Evolutionary conservation across 768 basidiomycete genomes (phyloP).

Genomic region (Boletus vinaceobasis): DNA sequence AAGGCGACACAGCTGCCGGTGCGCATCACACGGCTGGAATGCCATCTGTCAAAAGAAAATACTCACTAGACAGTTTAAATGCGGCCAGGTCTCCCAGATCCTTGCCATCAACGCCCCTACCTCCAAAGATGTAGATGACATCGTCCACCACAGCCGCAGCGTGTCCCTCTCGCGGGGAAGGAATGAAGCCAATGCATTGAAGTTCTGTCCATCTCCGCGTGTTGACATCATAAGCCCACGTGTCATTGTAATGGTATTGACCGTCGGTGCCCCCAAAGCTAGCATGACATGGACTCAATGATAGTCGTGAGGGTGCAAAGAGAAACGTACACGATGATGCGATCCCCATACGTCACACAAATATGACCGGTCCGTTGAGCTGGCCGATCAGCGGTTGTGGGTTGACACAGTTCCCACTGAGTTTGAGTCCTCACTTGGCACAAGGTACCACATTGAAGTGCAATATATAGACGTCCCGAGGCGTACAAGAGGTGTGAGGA

Average conservation of each 20-base stretch:
- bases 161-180: constrained; percentile 93
- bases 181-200: constrained; percentile 94
- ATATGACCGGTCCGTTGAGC: constrained; percentile 91
- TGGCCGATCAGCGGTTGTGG: constrained; percentile 56
- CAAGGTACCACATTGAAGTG: constrained; percentile 2
- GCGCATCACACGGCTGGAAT: not conserved
- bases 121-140: constrained; percentile 97
- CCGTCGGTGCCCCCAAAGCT: constrained; percentile 99
- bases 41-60: not conserved
- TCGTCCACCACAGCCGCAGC: constrained; percentile 96
- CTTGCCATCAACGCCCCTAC: constrained; percentile 94
- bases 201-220: constrained; percentile 87
- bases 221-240: constrained; percentile 87
- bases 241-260: constrained; percentile 99
- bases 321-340: constrained; percentile 71
- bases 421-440: constrained; percentile 69
- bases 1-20: not conserved
- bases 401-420: constrained; percentile 78
- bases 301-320: constrained; percentile 14
- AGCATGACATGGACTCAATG: constrained; percentile 9
- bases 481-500: not conserved
- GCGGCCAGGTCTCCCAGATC: constrained; percentile 93
- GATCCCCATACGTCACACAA: constrained; percentile 77
- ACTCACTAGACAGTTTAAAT: constrained; percentile 95
- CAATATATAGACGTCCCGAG: not conserved